Evolutionary conservation across 2,329 filamentous ascomycete genomes (phyloP), one percentile per base, ranked within the genome.

Genomic region (Tolypocladium amazonense): DNA sequence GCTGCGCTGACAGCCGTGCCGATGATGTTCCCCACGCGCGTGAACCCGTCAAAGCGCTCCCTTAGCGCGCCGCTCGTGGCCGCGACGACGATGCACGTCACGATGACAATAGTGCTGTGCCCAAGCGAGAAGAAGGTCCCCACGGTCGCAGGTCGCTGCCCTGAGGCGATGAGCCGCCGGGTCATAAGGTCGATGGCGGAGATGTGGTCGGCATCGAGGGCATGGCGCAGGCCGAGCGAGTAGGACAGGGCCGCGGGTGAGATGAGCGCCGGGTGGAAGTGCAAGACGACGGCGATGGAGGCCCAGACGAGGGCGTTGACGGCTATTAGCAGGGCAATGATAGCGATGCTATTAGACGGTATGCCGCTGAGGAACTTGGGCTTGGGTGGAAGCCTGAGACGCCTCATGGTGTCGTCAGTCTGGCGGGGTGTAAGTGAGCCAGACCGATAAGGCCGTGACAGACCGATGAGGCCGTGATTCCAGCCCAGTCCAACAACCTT

Each of bases 81-180:
- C 0, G 94, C 94, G 0, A 97, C 93, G 1, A 95, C 89, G 56
- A 97, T 82, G 56, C 90, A 96, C 0, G 93, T 97, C 64, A 95
- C 79, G 60, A 97, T 80, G 30, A 97, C 93, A 66, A 97, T 90
- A 3, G 93, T 97, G 30, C 89, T 95, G 75, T 97, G 93, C 0
- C 94, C 93, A 0, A 97, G 82, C 0, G 89, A 93, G 78, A 99
- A 97, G 72, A 90, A 97, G 1, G 91, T 96, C 52, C 93, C 94
- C 1, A 97, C 93, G 0, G 92, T 93, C 14, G 95, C 92, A 2
- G 93, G 92, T 1, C 85, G 84, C 69, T 94, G 90, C 23, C 91
- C 92, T 0, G 89, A 84, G 0, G 92, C 92, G 43, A 97, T 85
- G 30, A 97, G 83, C 8, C 93, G 86, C 3, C 94, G 83, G 0